These are phyloP conservation scores for Nymphaea colorata DNA, from an alignment of 164 flowering plant species.

Conservation along the genomic window DNA sequence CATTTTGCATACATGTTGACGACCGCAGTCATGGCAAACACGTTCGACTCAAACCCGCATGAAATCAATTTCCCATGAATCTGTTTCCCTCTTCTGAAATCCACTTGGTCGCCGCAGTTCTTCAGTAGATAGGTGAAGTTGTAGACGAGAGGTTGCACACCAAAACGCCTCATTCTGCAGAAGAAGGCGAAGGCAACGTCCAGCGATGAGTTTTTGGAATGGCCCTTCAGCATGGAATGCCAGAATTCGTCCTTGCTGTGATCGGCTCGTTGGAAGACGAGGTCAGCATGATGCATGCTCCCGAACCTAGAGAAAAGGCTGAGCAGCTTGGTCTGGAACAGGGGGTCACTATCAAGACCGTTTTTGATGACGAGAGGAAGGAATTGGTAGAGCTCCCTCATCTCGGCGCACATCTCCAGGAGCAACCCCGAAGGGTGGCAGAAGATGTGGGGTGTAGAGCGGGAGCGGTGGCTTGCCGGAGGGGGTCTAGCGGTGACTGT, in stretches of 20 bases:
- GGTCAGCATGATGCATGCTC: slow-evolving; percentile 38
- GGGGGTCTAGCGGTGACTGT: background rate
- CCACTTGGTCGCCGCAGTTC: slow-evolving; percentile 45
- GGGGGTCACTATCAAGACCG: slow-evolving; percentile 35
- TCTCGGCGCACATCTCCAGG: slow-evolving; percentile 59
- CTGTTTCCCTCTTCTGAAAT: slow-evolving; percentile 51
- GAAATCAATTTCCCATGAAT: slow-evolving; percentile 52
- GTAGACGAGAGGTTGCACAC: slow-evolving; percentile 50
- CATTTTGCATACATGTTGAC: slow-evolving; percentile 82
- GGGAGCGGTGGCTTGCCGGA: slow-evolving; percentile 6
- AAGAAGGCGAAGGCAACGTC: slow-evolving; percentile 41
- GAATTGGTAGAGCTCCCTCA: slow-evolving; percentile 49
- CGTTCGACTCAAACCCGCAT: slow-evolving; percentile 38
- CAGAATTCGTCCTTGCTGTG: slow-evolving; percentile 45
- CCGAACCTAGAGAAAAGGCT: slow-evolving; percentile 60
- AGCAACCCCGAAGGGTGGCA: slow-evolving; percentile 63
- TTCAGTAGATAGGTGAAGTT: slow-evolving; percentile 65
- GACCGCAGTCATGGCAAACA: slow-evolving; percentile 65
- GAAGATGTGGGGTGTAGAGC: slow-evolving; percentile 47
- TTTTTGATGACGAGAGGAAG: slow-evolving; percentile 50
- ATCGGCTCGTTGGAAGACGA: slow-evolving; percentile 55
- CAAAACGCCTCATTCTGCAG: slow-evolving; percentile 42
- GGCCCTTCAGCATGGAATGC: slow-evolving; percentile 75
- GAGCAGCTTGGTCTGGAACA: slow-evolving; percentile 71
- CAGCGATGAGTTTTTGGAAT: slow-evolving; percentile 28